Base-by-base conservation (phyloP, 805 yeast species). In the Tetrapisispora taiwanensis region DNA sequence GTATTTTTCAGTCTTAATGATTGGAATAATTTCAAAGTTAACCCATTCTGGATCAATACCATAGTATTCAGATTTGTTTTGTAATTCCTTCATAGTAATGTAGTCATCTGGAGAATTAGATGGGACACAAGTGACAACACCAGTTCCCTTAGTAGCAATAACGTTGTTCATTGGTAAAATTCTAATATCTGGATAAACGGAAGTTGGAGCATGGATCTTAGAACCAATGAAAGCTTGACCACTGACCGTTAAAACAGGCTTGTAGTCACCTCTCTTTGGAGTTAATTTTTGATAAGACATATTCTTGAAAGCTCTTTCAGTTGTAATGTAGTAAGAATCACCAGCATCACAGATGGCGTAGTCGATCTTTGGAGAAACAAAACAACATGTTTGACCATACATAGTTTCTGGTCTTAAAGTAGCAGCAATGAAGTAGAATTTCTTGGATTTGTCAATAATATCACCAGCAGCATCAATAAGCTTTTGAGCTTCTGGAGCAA, bases 331-430 rank as follows among this genome's bases (percentile, higher is more conserved):
- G 55, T 81, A 81, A 51, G 74, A 77, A 39, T 73, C 71, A 49
- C 92, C 90, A 45, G 87, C 90, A 62, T 86, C 85, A 62, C 84
- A 92, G 42, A 92, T 66, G 62, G 98, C 97, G 61, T 92, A 92
- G 38, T 75, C 78, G 55, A 92, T 86, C 71, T 84, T 87, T 63
- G 97, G 96, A 26, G 95, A 85, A 20, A 92, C 97, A 58, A 90
- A 92, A 75, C 97, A 89, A 74, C 95, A 86, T 5, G 96, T 86
- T 73, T 92, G 97, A 51, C 97, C 97, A 60, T 89, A 89, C 97
- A 92, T 87, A 54, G 98, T 92, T 71, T 92, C 98, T 28, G 98
- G 97, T 71, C 98, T 81, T 60, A 92, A 78, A 55, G 98, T 92
- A 26, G 97, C 97, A 47, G 98, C 98, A 41, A 92, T 87, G 48